Evolutionary conservation across 129 eudicot genomes (phyloP).

Genomic region (Daucus carota): DH1_v3.0 NC_030383.2:934001-934500

Average conservation of each 20-base stretch:
- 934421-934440: not conserved
- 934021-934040: slow-evolving; percentile 18
- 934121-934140: slow-evolving; percentile 21
- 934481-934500: not conserved
- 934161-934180: slow-evolving; percentile 7
- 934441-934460: not conserved
- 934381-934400: slow-evolving; percentile 8
- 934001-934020: slow-evolving; percentile 14
- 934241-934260: slow-evolving; percentile 18
- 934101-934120: slow-evolving; percentile 17
- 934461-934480: not conserved
- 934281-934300: slow-evolving; percentile 50
- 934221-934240: slow-evolving; percentile 40
- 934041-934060: slow-evolving; percentile 23
- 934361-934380: slow-evolving; percentile 9
- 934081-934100: slow-evolving; percentile 51
- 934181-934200: not conserved
- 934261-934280: slow-evolving; percentile 25
- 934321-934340: slow-evolving; percentile 70
- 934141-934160: slow-evolving; percentile 25
- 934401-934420: not conserved
- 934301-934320: slow-evolving; percentile 72
- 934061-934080: slow-evolving; percentile 31
- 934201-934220: slow-evolving; percentile 16
- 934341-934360: slow-evolving; percentile 71